Conservation (phyloP, 352 stramenopile species). For the Pythium monospermum region DNA sequence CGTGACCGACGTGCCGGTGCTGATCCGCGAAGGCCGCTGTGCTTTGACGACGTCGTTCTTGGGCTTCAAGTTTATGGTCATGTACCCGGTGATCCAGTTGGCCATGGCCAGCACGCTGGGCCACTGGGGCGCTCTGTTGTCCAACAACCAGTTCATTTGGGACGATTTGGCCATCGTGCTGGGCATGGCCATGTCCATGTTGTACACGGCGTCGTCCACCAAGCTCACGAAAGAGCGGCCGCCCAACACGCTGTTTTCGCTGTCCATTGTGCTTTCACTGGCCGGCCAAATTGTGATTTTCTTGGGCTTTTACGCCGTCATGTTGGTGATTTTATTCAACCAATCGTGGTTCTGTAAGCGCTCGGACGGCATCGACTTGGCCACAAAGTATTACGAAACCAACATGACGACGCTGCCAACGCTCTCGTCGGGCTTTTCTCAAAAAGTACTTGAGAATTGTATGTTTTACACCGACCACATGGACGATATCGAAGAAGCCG, state of each 20-base stretch:
- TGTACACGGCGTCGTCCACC: slow-evolving; percentile 35
- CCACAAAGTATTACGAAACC: slow-evolving; percentile 18
- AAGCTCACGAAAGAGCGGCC: slow-evolving; percentile 32
- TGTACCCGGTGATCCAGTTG: slow-evolving; percentile 60
- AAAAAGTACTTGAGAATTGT: slow-evolving; percentile 16
- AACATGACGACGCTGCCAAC: neutral
- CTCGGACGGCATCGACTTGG: slow-evolving; percentile 23
- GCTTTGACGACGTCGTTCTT: slow-evolving; percentile 56
- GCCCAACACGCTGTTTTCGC: slow-evolving; percentile 46
- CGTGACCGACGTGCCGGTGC: slow-evolving; percentile 62
- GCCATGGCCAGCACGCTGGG: slow-evolving; percentile 23
- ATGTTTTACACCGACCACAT: slow-evolving; percentile 29
- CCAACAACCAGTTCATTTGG: slow-evolving; percentile 59
- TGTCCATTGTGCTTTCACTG: slow-evolving; percentile 42
- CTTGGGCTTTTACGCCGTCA: slow-evolving; percentile 38
- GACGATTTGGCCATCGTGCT: slow-evolving; percentile 53
- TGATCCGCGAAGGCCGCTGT: slow-evolving; percentile 83
- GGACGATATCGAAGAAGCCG: slow-evolving; percentile 13
- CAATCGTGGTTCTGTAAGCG: slow-evolving; percentile 45
- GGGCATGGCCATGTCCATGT: slow-evolving; percentile 44
- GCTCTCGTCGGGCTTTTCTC: neutral
- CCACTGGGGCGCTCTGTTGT: slow-evolving; percentile 31
- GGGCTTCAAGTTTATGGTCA: slow-evolving; percentile 56
- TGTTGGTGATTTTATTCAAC: slow-evolving; percentile 25
- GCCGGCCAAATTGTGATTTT: slow-evolving; percentile 41